phyloP scores from a whole-genome alignment of 345 rosid species.

The Tarenaya hassleriana region DNA sequence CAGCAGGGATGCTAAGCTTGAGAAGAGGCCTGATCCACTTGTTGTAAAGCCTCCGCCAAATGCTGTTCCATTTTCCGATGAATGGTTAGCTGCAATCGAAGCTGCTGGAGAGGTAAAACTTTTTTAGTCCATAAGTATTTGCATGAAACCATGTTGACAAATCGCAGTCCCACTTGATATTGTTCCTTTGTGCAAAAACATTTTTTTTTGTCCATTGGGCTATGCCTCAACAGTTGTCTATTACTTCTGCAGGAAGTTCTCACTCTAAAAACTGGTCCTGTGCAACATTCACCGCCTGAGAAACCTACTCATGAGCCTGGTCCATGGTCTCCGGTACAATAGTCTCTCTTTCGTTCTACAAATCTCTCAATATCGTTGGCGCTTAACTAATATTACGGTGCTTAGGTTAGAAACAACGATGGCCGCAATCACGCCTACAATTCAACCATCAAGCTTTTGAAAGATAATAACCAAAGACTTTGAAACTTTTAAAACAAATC shows the following conservation, averaged over 20 bases:
- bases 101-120: slow-evolving; percentile 90
- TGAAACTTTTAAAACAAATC: no score
- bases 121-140: background rate
- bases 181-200: background rate
- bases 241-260: slow-evolving; percentile 56
- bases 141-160: slow-evolving; percentile 7
- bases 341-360: slow-evolving; percentile 7
- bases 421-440: no score
- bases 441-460: no score
- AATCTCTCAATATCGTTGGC: slow-evolving; percentile 10
- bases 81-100: slow-evolving; percentile 90
- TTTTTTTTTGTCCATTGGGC: background rate
- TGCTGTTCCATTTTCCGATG: slow-evolving; percentile 85
- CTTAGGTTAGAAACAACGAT: background rate
- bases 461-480: no score
- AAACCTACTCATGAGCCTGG: slow-evolving; percentile 63
- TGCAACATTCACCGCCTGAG: slow-evolving; percentile 80
- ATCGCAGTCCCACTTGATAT: slow-evolving; percentile 7
- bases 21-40: slow-evolving; percentile 37
- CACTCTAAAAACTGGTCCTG: slow-evolving; percentile 74
- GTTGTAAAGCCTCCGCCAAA: slow-evolving; percentile 46
- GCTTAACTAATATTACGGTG: background rate
- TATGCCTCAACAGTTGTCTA: slow-evolving; percentile 15
- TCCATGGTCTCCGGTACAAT: slow-evolving; percentile 92
- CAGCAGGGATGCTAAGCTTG: slow-evolving; percentile 37